These are phyloP conservation scores for Vairimorpha apis DNA, from an alignment of 371 early-diverging fungal species.

Conservation along the genomic window DNA sequence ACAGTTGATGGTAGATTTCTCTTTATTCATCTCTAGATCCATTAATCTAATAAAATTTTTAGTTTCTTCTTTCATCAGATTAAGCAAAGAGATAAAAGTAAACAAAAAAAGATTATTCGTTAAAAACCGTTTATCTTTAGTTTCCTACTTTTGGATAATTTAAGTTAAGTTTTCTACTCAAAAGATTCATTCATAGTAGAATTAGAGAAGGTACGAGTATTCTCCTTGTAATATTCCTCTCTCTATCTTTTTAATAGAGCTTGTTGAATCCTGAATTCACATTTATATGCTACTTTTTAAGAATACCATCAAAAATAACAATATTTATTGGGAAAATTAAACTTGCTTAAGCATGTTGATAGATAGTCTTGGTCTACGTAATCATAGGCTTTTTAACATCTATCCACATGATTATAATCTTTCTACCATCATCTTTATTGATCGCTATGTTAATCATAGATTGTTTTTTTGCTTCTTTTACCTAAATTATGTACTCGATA, in stretches of 20 bases:
- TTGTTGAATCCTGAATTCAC: neutral
- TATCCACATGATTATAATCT: neutral
- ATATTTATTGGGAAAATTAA: neutral
- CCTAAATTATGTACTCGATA: too few relatives aligned
- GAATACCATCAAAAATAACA: neutral
- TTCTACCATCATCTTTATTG: neutral
- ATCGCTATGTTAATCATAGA: conserved; percentile 8
- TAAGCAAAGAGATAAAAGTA: neutral
- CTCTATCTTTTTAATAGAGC: neutral
- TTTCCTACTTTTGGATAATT: conserved; percentile 12
- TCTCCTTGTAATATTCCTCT: conserved; percentile 27
- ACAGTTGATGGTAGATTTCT: neutral
- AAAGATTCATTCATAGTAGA: conserved; percentile 30
- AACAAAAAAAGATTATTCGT: neutral
- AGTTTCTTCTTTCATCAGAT: conserved; percentile 6
- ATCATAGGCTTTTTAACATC: neutral
- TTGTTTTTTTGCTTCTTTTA: conserved; percentile 31
- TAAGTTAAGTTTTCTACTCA: conserved; percentile 17
- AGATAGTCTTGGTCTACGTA: neutral
- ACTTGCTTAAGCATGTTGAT: neutral
- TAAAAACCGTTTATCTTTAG: neutral
- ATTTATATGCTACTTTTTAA: neutral
- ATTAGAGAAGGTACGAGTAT: conserved; percentile 9
- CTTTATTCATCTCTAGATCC: neutral
- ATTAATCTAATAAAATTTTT: neutral